These are phyloP conservation scores for Lasiodiplodia sp. DNA, from an alignment of 2,329 filamentous ascomycete species.

Conservation along the genomic window DNA sequence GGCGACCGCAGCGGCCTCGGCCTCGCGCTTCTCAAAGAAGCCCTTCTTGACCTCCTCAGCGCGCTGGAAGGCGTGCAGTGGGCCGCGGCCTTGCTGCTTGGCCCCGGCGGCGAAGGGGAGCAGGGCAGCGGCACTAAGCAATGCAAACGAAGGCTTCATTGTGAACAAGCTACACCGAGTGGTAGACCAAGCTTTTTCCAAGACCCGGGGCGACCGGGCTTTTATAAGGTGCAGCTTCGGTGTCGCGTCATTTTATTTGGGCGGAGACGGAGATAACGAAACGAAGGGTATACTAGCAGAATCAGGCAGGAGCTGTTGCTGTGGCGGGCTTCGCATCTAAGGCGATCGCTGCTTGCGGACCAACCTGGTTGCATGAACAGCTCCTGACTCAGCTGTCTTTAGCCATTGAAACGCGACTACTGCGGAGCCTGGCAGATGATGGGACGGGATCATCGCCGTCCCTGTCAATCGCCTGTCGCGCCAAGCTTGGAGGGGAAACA, in stretches of 20 bases:
- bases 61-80: conserved; percentile 26
- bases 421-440: not conserved
- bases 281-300: conserved; percentile 4
- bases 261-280: conserved; percentile 9
- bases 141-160: conserved; percentile 19
- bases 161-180: conserved; percentile 24
- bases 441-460: not conserved
- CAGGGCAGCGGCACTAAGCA: conserved; percentile 7
- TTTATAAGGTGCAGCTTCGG: not conserved
- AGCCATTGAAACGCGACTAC: not conserved
- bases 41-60: conserved; percentile 13
- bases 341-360: not conserved
- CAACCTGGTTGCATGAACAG: not conserved
- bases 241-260: conserved; percentile 3
- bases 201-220: not conserved
- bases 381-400: conserved; percentile 21
- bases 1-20: conserved; percentile 30
- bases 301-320: conserved; percentile 7
- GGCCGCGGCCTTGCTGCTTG: not conserved
- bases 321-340: not conserved
- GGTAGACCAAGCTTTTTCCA: not conserved
- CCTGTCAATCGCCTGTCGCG: not conserved
- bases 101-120: conserved; percentile 12
- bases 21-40: conserved; percentile 39
- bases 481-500: not conserved